Conservation (phyloP, 768 basidiomycete genomes). For the Mrakia blollopis region DNA sequence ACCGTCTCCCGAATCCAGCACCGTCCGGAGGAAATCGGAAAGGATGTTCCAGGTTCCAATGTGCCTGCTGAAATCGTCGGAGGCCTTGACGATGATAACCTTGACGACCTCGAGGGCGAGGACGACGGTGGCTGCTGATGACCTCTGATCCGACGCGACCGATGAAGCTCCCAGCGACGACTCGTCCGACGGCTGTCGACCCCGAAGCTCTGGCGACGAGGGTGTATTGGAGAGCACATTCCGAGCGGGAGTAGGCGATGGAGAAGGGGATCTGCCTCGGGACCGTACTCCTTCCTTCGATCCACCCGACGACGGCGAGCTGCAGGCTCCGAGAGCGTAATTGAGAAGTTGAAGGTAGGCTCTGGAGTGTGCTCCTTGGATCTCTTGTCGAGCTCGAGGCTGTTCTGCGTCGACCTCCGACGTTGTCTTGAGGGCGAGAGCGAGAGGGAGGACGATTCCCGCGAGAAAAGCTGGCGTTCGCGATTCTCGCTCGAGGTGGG, state of each 20-base stretch:
- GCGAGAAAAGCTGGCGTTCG: constrained; percentile 61
- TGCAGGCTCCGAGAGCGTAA: constrained; percentile 56
- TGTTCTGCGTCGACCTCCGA: constrained; percentile 49
- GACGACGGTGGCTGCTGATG: constrained; percentile 42
- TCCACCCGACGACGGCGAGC: constrained; percentile 30
- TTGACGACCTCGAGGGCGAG: constrained; percentile 65
- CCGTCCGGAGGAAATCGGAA: constrained; percentile 52
- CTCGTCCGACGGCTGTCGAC: constrained; percentile 8
- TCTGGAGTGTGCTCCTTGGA: constrained; percentile 50
- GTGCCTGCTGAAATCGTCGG: constrained; percentile 55
- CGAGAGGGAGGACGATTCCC: constrained; percentile 60
- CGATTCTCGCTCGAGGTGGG: constrained; percentile 54
- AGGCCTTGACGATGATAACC: constrained; percentile 59
- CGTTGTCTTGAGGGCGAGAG: constrained; percentile 54
- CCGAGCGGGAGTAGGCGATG: constrained; percentile 31
- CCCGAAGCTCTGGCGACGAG: constrained; percentile 35
- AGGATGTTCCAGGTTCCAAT: constrained; percentile 62
- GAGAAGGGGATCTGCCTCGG: constrained; percentile 32
- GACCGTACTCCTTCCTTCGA: constrained; percentile 30
- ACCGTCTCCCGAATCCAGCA: constrained; percentile 55
- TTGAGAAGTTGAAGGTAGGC: constrained; percentile 62
- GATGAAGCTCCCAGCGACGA: neutral
- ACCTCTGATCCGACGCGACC: neutral
- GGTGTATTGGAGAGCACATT: constrained; percentile 28
- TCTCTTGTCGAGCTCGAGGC: constrained; percentile 50